These are phyloP conservation scores for Russula emetica DNA, from an alignment of 768 basidiomycete genomes.

Conservation along the genomic window DNA sequence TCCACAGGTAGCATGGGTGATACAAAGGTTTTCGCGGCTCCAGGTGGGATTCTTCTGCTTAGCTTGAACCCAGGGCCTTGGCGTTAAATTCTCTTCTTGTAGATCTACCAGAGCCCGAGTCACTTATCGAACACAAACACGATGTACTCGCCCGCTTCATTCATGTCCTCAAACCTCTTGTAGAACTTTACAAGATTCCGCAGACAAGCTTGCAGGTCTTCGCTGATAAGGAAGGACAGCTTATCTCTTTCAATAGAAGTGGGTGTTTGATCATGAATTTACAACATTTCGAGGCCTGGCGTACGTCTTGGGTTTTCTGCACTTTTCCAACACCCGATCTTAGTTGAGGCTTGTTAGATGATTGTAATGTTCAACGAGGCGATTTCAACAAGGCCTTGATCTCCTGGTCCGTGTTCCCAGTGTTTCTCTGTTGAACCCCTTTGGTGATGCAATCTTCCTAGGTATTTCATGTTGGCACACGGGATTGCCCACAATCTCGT, in stretches of 20 bases:
- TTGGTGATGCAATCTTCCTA: constrained; percentile 31
- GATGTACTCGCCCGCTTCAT: constrained; percentile 70
- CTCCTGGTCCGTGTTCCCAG: constrained; percentile 55
- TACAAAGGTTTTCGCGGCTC: neutral
- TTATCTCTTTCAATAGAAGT: constrained; percentile 90
- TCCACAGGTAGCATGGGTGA: constrained; percentile 11
- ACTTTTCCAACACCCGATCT: neutral
- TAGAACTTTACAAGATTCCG: constrained; percentile 69
- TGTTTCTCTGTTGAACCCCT: neutral
- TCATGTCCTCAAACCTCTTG: constrained; percentile 61
- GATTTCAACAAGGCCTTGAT: constrained; percentile 60
- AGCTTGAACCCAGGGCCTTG: neutral
- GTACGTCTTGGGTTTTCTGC: constrained; percentile 43
- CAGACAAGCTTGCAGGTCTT: constrained; percentile 78
- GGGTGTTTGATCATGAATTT: constrained; percentile 87
- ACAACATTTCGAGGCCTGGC: constrained; percentile 81
- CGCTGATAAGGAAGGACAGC: constrained; percentile 69
- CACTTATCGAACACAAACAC: constrained; percentile 50
- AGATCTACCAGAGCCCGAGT: constrained; percentile 56
- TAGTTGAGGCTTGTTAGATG: constrained; percentile 47
- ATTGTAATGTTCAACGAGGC: constrained; percentile 55
- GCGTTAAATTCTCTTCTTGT: neutral
- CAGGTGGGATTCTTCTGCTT: constrained; percentile 12
- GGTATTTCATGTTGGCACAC: constrained; percentile 91
- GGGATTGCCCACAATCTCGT: constrained; percentile 92